Percentiles rank a stretch among this genome's conserved stretches.
These are phyloP conservation scores for Alectoria sarmentosa DNA, from an alignment of 495 filamentous ascomycete species.

Conservation along the genomic window DNA sequence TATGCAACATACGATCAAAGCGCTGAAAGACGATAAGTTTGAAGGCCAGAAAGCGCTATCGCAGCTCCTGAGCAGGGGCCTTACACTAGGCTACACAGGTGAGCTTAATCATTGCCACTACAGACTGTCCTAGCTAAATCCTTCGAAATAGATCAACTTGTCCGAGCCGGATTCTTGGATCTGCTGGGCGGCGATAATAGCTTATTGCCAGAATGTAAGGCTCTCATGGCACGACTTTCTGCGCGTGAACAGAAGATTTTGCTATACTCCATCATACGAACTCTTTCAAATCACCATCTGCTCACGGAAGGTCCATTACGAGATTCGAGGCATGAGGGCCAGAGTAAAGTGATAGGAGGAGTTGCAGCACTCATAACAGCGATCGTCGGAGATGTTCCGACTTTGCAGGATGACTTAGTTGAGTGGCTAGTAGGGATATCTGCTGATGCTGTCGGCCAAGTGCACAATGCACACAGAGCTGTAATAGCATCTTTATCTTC, in stretches of 20 bases:
- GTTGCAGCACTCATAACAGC: slow-evolving; percentile 38
- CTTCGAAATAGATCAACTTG: slow-evolving; percentile 44
- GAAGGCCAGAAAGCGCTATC: slow-evolving; percentile 47
- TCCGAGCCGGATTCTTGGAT: slow-evolving; percentile 41
- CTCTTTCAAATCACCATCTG: slow-evolving; percentile 51
- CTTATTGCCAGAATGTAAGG: slow-evolving; percentile 30
- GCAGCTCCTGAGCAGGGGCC: slow-evolving; percentile 54
- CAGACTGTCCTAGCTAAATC: not conserved
- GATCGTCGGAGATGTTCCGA: slow-evolving; percentile 32
- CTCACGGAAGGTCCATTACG: not conserved
- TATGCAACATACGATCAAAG: slow-evolving; percentile 46
- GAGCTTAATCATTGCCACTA: slow-evolving; percentile 25
- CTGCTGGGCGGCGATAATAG: slow-evolving; percentile 38
- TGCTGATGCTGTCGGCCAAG: slow-evolving; percentile 57
- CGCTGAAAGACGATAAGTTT: slow-evolving; percentile 34
- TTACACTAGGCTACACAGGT: slow-evolving; percentile 73
- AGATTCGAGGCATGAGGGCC: slow-evolving; percentile 6
- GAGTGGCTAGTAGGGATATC: slow-evolving; percentile 62
- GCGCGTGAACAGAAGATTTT: slow-evolving; percentile 52
- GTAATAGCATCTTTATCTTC: slow-evolving; percentile 53
- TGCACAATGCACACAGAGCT: slow-evolving; percentile 55
- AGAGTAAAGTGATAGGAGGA: slow-evolving; percentile 27
- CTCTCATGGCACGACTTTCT: slow-evolving; percentile 43
- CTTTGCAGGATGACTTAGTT: slow-evolving; percentile 47
- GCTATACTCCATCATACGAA: slow-evolving; percentile 50